Evolutionary conservation across 768 basidiomycete species (phyloP), one percentile per base, ranked within the genome.

Genomic region (Mycena crocata): DNA sequence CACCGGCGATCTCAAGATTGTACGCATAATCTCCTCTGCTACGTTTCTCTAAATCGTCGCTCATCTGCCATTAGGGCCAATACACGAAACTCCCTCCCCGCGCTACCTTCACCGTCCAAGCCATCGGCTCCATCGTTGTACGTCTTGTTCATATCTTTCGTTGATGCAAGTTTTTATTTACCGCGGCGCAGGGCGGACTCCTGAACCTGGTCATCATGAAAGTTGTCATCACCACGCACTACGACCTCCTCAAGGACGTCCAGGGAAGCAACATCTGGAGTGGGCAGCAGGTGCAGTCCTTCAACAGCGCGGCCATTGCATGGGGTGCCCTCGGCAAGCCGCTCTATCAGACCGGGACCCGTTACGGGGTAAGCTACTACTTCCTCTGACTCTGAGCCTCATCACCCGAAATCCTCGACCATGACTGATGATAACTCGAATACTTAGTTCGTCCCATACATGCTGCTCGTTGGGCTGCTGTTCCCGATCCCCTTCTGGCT

Each of bases 51-150:
- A 45, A 23, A 32, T 35, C 15, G 12, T 17, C 32, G 63, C 23
- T 31, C 12, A 21, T 15, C 9, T 19, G 35, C 65, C 14, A n/a
- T 21, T 13, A 79, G 75, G 78, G 76, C 44, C 81, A 82, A 67
- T 78, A 83, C 70, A 80, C 83, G 19, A 90, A 90, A 76, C 80
- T 90, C 23, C 86, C 89, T 15, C 89, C 89, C 7, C 82, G 86
- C n/a, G 81, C 82, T 45, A 85, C 88, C 5, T 89, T 90, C 70
- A 73, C 77, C 17, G 84, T 86, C 6, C 89, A 90, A 71, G 74
- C 77, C 23, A 70, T 84, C 46, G 89, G 89, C 5, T 84, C 87
- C 17, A 75, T 90, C 37, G 77, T 90, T 30, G 85, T 85, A 68
- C 31, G 75, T 59, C 2, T 26, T 21, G 15, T 21, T 49, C 17